Conservation (phyloP, 805 yeast species). For the Yamadazyma phyllophila region DNA sequence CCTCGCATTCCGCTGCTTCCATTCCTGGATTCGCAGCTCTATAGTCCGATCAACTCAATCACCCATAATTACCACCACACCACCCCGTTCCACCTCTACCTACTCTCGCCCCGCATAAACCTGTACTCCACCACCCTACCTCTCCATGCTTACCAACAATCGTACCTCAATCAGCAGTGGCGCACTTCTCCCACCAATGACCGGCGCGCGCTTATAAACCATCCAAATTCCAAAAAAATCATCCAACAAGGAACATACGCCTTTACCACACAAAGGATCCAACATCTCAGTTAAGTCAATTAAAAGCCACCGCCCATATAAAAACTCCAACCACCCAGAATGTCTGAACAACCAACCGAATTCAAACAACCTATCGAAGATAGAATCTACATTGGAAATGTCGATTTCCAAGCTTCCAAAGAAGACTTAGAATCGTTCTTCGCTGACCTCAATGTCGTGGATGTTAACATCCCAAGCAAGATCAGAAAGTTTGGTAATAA, state of each 20-base stretch:
- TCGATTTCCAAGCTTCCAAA: constrained; percentile 41
- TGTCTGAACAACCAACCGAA: neutral
- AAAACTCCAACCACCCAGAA: neutral
- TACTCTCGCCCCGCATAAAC: no score
- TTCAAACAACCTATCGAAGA: constrained; percentile 30
- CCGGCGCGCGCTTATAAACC: neutral
- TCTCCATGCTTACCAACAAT: neutral
- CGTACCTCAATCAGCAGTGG: neutral
- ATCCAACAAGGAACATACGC: neutral
- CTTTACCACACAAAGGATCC: neutral
- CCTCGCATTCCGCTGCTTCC: no score
- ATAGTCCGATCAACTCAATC: neutral
- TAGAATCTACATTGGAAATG: constrained; percentile 45
- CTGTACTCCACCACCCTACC: no score
- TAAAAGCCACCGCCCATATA: neutral
- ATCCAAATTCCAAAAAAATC: neutral
- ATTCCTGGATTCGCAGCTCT: neutral
- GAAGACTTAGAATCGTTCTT: constrained; percentile 49
- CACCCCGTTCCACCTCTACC: neutral
- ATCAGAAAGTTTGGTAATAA: constrained; percentile 32
- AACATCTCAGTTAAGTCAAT: constrained; percentile 2
- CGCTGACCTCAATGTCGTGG: constrained; percentile 43
- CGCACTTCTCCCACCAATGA: neutral
- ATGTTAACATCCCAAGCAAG: constrained; percentile 52
- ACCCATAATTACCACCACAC: no score